Percentiles rank a stretch among this genome's conserved stretches.
phyloP scores from a whole-genome alignment of 2,329 filamentous ascomycete species.

The Scytalidium lignicola region DNA sequence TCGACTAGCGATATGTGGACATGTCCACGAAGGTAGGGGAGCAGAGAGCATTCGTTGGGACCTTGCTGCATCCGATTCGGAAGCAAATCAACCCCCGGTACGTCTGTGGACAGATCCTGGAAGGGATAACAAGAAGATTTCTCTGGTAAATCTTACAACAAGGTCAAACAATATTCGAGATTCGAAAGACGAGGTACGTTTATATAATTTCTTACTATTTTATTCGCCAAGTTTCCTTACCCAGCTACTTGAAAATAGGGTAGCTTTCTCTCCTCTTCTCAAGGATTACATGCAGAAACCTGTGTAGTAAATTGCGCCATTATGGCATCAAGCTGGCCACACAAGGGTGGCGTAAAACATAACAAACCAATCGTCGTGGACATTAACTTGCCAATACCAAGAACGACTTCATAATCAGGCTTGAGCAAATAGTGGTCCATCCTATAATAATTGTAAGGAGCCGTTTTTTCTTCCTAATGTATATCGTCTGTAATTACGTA shows the following conservation, averaged over 20 bases:
- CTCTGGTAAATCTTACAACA: slow-evolving; percentile 54
- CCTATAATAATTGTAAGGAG: no score
- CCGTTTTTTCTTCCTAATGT: no score
- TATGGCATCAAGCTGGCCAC: slow-evolving; percentile 62
- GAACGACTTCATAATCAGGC: neutral
- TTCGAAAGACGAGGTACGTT: neutral
- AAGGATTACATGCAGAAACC: slow-evolving; percentile 49
- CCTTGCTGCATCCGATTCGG: slow-evolving; percentile 31
- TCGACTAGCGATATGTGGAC: slow-evolving; percentile 62
- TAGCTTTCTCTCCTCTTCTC: neutral
- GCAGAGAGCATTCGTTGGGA: slow-evolving; percentile 60
- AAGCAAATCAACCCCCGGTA: slow-evolving; percentile 39
- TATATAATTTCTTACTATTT: neutral
- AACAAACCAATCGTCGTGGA: slow-evolving; percentile 84
- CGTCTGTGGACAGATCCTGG: slow-evolving; percentile 56
- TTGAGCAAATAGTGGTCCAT: no score
- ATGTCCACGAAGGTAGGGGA: slow-evolving; percentile 65
- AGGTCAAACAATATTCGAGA: neutral
- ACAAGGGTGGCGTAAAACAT: slow-evolving; percentile 57
- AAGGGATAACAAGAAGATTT: slow-evolving; percentile 50
- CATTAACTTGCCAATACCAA: slow-evolving; percentile 61
- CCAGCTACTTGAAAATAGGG: neutral
- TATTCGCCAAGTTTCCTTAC: neutral
- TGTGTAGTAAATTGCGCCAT: slow-evolving; percentile 78
- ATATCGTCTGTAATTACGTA: no score